phyloP scores from a whole-genome alignment of 1,139 yeast species.

The Protomyces lactucae-debilis region DNA sequence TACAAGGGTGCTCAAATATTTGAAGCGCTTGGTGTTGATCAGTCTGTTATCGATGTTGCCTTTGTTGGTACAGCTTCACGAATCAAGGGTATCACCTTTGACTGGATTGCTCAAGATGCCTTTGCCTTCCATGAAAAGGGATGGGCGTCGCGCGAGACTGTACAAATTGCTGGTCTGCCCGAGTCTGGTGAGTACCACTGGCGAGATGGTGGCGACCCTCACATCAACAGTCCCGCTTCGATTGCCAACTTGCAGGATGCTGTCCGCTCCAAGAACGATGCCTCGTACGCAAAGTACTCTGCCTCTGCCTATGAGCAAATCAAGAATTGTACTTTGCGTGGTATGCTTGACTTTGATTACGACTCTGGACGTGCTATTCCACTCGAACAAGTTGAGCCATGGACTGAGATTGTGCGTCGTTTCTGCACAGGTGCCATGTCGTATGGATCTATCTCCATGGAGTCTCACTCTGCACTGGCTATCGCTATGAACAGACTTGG shows the following conservation, averaged over 20 bases:
- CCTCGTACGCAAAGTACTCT: slow-evolving; percentile 84
- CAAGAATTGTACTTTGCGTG: slow-evolving; percentile 88
- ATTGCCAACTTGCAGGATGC: slow-evolving; percentile 96
- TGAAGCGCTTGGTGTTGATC: slow-evolving; percentile 93
- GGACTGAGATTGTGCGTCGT: slow-evolving; percentile 98
- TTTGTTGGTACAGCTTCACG: slow-evolving; percentile 97
- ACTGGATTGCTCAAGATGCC: slow-evolving; percentile 94
- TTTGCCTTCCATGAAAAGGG: slow-evolving; percentile 90
- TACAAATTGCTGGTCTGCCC: slow-evolving; percentile 70
- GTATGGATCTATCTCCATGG: slow-evolving; percentile 97
- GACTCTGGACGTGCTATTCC: slow-evolving; percentile 71
- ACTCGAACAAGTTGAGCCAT: slow-evolving; percentile 96
- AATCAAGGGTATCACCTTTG: slow-evolving; percentile 92
- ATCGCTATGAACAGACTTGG: slow-evolving; percentile 98
- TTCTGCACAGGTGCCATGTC: slow-evolving; percentile 99
- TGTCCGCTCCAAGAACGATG: slow-evolving; percentile 89
- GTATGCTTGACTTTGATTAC: slow-evolving; percentile 83
- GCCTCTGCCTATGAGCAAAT: slow-evolving; percentile 89
- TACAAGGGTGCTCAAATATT: slow-evolving; percentile 98
- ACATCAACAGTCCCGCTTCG: slow-evolving; percentile 89
- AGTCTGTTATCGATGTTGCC: slow-evolving; percentile 90
- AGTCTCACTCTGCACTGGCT: slow-evolving; percentile 94
- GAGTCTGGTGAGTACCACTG: slow-evolving; percentile 97
- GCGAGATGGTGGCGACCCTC: slow-evolving; percentile 98
- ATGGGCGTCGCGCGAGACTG: slow-evolving; percentile 69